Base-by-base conservation (phyloP, 2,329 filamentous ascomycete genomes). In the Pseudogymnoascus sp. region DNA sequence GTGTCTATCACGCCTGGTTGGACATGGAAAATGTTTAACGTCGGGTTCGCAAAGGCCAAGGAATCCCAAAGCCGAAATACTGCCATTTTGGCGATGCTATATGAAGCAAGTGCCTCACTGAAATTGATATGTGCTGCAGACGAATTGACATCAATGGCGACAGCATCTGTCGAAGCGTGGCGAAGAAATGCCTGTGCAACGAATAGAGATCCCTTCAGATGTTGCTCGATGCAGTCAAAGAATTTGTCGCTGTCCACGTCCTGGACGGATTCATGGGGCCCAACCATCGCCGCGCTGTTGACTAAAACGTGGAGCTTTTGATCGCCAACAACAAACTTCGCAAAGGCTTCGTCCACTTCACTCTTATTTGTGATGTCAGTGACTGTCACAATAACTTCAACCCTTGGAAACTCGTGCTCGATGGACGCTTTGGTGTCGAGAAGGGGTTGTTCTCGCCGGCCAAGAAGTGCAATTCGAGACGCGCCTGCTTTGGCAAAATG, bases 401-500 rank as follows among this genome's bases (percentile, higher is more conserved):
- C 67, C 38, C 70, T 67, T 12, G 72, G 65, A 63, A 71, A 74
- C 9, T 72, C 68, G 2, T 72, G 64, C 35, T 73, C 64, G 60
- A 76, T 71, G 5, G 65, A 67, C 28, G 70, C 64, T 66, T 76
- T 74, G 47, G 73, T 75, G n/a, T 73, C 68, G 22, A 71, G 65
- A 60, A 74, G 71, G 16, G 67, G 69, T 57, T 70, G 61, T 65
- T 64, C 69, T 37, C 70, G 68, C 18, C 78, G 75, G 22, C 77
- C 78, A 1, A 79, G 65, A 6, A 81, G 70, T 7, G 71, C 73
- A 57, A 81, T 76, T 0, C 69, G 69, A 43, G 72, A 67, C 1
- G 77, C 77, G 6, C 77, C 76, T 61, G 78, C 76, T 64, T 68
- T 50, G 9, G 77, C 77, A 59, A 79, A 81, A 63, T 66, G 68